Conservation (phyloP, 176 grass and related monocot genomes). For the Aegilops umbellulata region DNA sequence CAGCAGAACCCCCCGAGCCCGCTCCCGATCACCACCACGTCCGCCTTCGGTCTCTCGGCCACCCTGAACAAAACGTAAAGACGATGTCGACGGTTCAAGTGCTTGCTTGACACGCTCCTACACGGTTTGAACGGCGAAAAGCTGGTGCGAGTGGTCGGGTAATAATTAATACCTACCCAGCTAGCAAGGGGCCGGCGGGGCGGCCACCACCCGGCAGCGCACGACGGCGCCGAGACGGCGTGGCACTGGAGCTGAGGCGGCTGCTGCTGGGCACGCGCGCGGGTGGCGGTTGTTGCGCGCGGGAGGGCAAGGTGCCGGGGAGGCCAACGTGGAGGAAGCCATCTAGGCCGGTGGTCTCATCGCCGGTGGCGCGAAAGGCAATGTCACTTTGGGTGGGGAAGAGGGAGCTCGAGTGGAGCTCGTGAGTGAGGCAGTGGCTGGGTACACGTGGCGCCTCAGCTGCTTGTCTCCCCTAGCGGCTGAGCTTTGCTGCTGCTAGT, state of each 20-base stretch:
- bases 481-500: too few relatives aligned
- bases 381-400: not conserved
- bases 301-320: slow-evolving; percentile 19
- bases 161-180: not conserved
- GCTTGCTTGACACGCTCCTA: not conserved
- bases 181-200: slow-evolving; percentile 5
- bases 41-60: slow-evolving; percentile 68
- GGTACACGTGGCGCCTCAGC: too few relatives aligned
- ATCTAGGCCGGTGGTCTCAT: slow-evolving; percentile 1
- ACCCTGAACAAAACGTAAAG: not conserved
- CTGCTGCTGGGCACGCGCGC: not conserved
- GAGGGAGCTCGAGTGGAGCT: too few relatives aligned
- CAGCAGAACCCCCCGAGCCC: slow-evolving; percentile 80
- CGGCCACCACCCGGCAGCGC: slow-evolving; percentile 34
- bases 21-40: slow-evolving; percentile 90
- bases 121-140: not conserved
- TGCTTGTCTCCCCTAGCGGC: too few relatives aligned
- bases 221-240: not conserved
- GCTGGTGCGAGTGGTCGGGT: not conserved
- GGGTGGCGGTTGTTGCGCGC: not conserved
- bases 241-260: not conserved
- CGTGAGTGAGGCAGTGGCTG: too few relatives aligned
- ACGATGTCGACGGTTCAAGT: not conserved
- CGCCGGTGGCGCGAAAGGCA: not conserved
- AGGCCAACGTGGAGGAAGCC: slow-evolving; percentile 31